Evolutionary conservation across 495 filamentous ascomycete species (phyloP), one percentile per base, ranked within the genome.

Genomic region (Talaromyces wortmannii): DNA sequence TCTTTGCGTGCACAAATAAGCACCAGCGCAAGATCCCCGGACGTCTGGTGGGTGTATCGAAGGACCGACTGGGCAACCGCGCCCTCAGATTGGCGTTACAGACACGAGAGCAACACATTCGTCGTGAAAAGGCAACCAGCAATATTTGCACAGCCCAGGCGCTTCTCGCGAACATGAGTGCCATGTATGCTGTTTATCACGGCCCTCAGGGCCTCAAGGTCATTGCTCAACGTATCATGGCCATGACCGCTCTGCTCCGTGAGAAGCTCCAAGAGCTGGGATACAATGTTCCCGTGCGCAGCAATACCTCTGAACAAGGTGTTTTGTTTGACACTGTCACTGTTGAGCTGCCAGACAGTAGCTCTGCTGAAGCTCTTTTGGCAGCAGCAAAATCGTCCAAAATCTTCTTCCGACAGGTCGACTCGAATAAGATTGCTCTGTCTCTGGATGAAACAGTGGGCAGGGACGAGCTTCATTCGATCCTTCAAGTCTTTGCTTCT

Each of bases 101-200:
- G 73, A 98, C 94, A 11, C 77, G 94, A 64, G 94, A 98, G 72
- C 94, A 98, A 70, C 94, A 98, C 66, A 98, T 98, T 68, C 81
- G 94, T 61, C 82, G 94, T 63, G 94, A 98, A 70, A 98, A 98
- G 80, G 94, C 94, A 2, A 98, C 94, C 6, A 96, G 91, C 77
- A 98, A 98, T 69, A 95, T 98, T 56, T 98, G 94, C 72, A 98
- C 94, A 17, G 94, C 94, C 6, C 94, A 98, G 67, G 94, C 94
- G 7, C 70, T 98, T 15, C 79, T 97, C 32, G 94, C 94, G 16
- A 98, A 98, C 69, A 97, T 97, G 90, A 95, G 84, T 61, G 90
- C 94, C 50, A 88, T 98, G 73, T 98, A 97, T 69, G 94, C 91
- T n/a, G 82, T 97, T 40, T 98, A 97, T 67, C 94, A 98, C 65